Base-by-base conservation (phyloP, 73 alveolate species). In the Uronychia binucleata region DNA sequence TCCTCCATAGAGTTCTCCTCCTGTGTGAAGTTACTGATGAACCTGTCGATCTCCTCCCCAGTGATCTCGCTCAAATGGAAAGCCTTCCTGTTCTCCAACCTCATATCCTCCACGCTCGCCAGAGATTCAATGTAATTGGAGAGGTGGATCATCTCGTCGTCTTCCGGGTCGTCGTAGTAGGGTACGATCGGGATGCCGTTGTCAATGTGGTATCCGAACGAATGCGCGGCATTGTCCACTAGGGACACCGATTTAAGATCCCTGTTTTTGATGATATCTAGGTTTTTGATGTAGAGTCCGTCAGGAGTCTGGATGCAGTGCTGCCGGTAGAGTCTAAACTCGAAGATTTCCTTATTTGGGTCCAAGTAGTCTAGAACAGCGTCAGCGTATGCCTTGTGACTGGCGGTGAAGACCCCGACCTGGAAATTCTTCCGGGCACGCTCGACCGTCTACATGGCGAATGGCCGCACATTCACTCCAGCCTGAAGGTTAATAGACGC, bases 321-420 rank as follows among this genome's bases (percentile, higher is more conserved):
- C 28, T 92, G 87, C 82, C 99, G 74, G 88, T 94, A 96, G 76
- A 96, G 82, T 57, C 99, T 59, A 81, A 84, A 80, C 57, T 89
- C 93, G 75, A 93, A 86, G 57, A 90, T 85, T 58, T 90, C 90
- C 28, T 84, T 86, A 32, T 83, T 77, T 1, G 99, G 99, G 88
- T 97, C 99, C 81, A 97, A 78, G 81, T 88, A 88, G 85, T 97
- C 97, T 57, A 95, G 86, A 1, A 95, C 96, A 29, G 94, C 93
- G 93, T 95, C 97, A 26, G 98, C 98, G 82, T 96, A 96, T 31
- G 82, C 79, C 80, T 87, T 76, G 30, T 92, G 89, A 74, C 96
- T 81, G 26, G 99, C 98, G 25, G 99, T 95, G 88, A 95, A 96
- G 25, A 96, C 98, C 25, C 93, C 94, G 28, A 96, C 90, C 90